These are phyloP conservation scores for Russula earlei DNA, from an alignment of 768 basidiomycete species.

Conservation along the genomic window DNA sequence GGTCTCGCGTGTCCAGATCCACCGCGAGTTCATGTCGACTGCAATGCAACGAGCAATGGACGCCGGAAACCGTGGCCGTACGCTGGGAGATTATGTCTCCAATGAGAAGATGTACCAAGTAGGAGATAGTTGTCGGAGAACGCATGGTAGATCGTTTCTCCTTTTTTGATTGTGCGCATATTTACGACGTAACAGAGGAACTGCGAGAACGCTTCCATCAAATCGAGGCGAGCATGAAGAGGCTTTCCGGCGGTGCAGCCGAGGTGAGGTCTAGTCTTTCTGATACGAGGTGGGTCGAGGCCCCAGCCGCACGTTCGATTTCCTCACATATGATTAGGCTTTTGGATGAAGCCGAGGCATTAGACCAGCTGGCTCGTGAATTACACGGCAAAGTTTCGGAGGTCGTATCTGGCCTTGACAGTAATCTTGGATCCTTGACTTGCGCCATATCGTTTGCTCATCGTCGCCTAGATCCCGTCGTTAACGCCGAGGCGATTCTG, in stretches of 20 bases:
- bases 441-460: neutral
- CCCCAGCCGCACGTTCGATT: neutral
- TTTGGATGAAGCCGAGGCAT: constrained; percentile 1
- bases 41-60: too few species aligned
- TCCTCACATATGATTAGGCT: neutral
- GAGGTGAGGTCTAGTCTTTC: neutral
- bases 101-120: constrained; percentile 49
- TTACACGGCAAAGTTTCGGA: neutral
- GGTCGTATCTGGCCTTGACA: neutral
- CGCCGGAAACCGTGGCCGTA: too few species aligned
- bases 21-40: constrained; percentile 39
- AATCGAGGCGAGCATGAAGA: constrained; percentile 20
- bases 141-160: constrained; percentile 48
- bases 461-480: constrained; percentile 31
- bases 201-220: constrained; percentile 49
- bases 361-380: constrained; percentile 4
- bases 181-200: neutral
- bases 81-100: constrained; percentile 74
- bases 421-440: neutral
- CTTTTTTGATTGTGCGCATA: neutral
- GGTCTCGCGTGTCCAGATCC: constrained; percentile 43
- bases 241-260: constrained; percentile 5
- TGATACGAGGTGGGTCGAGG: neutral
- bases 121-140: constrained; percentile 53
- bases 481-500: constrained; percentile 40